A percentile compares a stretch with the other conserved stretches of the same genome.
Conservation (phyloP, 495 filamentous ascomycete genomes). For the Aeminium ludgeri region DNA sequence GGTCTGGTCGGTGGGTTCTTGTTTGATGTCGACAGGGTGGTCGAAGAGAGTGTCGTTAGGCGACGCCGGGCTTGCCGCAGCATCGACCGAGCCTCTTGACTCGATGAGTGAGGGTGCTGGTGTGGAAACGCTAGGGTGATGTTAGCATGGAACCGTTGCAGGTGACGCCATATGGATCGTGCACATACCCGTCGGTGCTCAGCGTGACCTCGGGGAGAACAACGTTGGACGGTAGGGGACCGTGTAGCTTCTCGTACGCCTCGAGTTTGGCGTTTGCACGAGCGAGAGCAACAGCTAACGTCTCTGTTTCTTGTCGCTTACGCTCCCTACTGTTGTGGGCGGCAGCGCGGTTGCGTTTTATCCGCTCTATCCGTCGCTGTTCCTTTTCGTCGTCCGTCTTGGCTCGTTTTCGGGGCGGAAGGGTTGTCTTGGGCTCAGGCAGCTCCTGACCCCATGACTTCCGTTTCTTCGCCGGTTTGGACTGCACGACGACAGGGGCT, state of each 20-base stretch:
- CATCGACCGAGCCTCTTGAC: slow-evolving; percentile 22
- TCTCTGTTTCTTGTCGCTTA: slow-evolving; percentile 86
- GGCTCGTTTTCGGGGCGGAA: slow-evolving; percentile 91
- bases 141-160: neutral
- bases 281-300: slow-evolving; percentile 48
- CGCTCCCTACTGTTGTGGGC: slow-evolving; percentile 92
- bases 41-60: slow-evolving; percentile 26
- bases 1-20: slow-evolving; percentile 34
- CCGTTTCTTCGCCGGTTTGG: slow-evolving; percentile 57
- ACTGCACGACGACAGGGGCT: slow-evolving; percentile 7
- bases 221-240: slow-evolving; percentile 23
- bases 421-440: slow-evolving; percentile 87
- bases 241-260: slow-evolving; percentile 28
- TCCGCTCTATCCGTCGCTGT: slow-evolving; percentile 90
- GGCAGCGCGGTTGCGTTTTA: slow-evolving; percentile 85
- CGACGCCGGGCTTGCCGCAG: slow-evolving; percentile 18
- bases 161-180: neutral
- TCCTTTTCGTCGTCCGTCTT: slow-evolving; percentile 98
- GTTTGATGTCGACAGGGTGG: slow-evolving; percentile 29
- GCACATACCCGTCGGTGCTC: slow-evolving; percentile 2
- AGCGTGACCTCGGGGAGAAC: slow-evolving; percentile 18
- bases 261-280: slow-evolving; percentile 34
- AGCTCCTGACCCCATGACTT: slow-evolving; percentile 99
- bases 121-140: slow-evolving; percentile 5
- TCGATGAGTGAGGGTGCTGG: slow-evolving; percentile 25